A percentile compares a stretch with the other conserved stretches of the same genome.
phyloP scores from a whole-genome alignment of 164 flowering plant species.

The Annona cherimola region DNA sequence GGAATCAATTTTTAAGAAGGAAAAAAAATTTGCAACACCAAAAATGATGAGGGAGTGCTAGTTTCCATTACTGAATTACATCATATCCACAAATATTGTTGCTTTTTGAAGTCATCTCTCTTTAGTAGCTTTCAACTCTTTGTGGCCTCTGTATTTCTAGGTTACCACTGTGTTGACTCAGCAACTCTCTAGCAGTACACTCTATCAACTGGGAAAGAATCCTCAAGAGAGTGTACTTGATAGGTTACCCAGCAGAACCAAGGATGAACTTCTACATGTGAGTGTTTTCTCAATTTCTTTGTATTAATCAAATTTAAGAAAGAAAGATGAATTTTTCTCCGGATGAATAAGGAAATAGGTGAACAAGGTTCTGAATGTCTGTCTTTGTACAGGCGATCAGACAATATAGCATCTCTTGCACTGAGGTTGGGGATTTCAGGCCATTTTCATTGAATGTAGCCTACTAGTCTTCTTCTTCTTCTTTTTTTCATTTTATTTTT shows the following conservation, averaged over 20 bases:
- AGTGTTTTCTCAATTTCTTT: constrained; percentile 23
- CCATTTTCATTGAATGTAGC: too few relatives aligned
- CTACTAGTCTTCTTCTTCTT: too few relatives aligned
- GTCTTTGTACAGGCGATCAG: too few relatives aligned
- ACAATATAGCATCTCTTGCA: too few relatives aligned
- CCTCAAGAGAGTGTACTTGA: constrained; percentile 73
- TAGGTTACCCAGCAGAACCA: constrained; percentile 58
- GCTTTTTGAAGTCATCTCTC: not conserved
- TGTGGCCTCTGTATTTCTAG: constrained; percentile 21
- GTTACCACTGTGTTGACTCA: constrained; percentile 76
- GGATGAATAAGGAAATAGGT: too few relatives aligned
- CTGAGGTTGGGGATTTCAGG: too few relatives aligned
- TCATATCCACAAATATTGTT: not conserved
- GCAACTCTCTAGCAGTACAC: constrained; percentile 67
- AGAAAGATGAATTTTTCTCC: too few relatives aligned
- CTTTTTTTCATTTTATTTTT: too few relatives aligned
- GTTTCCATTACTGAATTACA: not conserved
- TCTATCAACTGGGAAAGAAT: constrained; percentile 63
- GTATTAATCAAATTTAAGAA: not conserved
- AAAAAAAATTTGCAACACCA: not conserved
- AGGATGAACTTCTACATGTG: constrained; percentile 74
- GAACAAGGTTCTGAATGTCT: too few relatives aligned
- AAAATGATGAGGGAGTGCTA: not conserved
- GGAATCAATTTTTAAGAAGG: not conserved
- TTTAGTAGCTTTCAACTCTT: not conserved